Evolutionary conservation across 352 stramenopile genomes (phyloP), one percentile per base, ranked within the genome.

Genomic region (Phytophthora colocasiae): DNA sequence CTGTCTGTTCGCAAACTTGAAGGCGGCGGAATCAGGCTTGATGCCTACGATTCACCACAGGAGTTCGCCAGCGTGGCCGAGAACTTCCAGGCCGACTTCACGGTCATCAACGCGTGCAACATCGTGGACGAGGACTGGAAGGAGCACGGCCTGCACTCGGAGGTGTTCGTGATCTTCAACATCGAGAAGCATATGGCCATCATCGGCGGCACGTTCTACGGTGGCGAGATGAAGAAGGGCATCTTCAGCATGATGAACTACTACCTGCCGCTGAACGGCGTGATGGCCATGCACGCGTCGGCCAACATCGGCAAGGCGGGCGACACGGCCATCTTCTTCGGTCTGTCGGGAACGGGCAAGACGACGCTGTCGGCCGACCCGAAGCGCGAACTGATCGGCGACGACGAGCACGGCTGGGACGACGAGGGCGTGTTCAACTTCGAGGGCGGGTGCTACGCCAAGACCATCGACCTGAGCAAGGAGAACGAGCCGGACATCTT

Each of bases 211-310:
- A 98, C 97, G 12, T 98, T 91, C 84, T 99, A 99, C 80, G 96
- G 96, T 44, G 97, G 97, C 49, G 97, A 99, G 81, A 99, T 99
- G 85, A 99, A 99, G 85, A 99, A 99, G 81, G 96, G 96, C 34
- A 98, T 99, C 72, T 99, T 99, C 71, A 95, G 82, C 49, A 90
- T 99, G 76, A 99, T 99, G 96, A 99, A 99, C 83, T 99, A 99
- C 84, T 98, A 90, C 89, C 78, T 99, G 40, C 97, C 97, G 22
- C 87, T 99, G 62, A 78, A 97, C 34, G 91, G 94, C 58, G 93
- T 98, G 72, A 97, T 99, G 79, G 81, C 97, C 51, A 99, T 99
- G 97, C 97, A 99, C 85, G 98, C 95, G 73, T 98, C 92, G 48
- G 95, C 97, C 52, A 99, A 99, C 89, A 97, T 98, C 66, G 96